Base-by-base conservation (phyloP, 2,329 filamentous ascomycete genomes). In the Hymenoscyphus fructigenus region DNA sequence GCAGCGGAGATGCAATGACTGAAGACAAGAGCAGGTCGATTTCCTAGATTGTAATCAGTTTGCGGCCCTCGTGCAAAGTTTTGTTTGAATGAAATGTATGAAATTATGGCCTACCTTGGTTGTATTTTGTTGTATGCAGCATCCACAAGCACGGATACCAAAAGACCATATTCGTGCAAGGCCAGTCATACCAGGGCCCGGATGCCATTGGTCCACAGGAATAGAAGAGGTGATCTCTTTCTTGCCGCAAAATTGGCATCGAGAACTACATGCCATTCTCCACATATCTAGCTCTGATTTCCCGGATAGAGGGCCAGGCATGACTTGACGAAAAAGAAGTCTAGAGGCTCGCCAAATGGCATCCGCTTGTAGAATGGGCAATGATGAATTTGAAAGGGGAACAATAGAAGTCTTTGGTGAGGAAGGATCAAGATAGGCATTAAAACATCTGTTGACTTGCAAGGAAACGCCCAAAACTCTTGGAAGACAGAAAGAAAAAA, bases 271-370 rank as follows among this genome's bases (percentile, higher is more conserved):
- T 41, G 87, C 81, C 60, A 95, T 79, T 72, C 84, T 85, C 85
- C 91, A 92, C 90, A 93, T 93, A 53, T 89, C 85, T 68, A 91
- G 79, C 76, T 95, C 91, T 53, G 85, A 85, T 74, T 84, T 85
- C 65, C 82, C 83, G 61, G 80, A 79, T 59, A 94, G 80, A 32
- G 91, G 91, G 63, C 83, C 82, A 57, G 91, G 91, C 80, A 93
- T 86, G 69, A 84, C 83, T 29, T 86, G 86, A 79, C 85, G 85
- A 75, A 86, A 88, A 23, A 80, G 78, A 71, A 87, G 87, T 73
- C 91, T 85, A 71, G 91, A 90, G 69, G 82, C 79, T 74, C 84
- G 84, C 91, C 91, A 94, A 71, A 94, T 87, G 58, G 79, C 78
- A 73, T 92, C 85, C 71, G 89, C 85, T 73, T 84, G 84, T 70